Base-by-base conservation (phyloP, 2,329 filamentous ascomycete genomes). In the Arthrobotrys sphaeroides region DNA sequence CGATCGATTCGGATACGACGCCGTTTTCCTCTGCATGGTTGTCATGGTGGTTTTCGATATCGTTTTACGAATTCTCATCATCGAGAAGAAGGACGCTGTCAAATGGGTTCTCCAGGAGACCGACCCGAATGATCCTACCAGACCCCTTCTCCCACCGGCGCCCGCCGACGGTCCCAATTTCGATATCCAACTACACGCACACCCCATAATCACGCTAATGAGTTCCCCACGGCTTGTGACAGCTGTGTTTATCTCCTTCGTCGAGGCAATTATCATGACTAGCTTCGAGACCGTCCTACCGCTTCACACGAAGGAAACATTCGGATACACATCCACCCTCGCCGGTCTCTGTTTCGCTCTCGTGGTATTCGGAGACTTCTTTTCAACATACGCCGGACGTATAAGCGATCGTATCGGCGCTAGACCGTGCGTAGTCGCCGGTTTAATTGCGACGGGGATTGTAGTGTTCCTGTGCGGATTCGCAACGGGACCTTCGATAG, bases 231-330 rank as follows among this genome's bases (percentile, higher is more conserved):
- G 73, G 13, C 36, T 77, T 26, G 66, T 77, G 3, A 77, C 73
- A 12, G 73, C 73, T 10, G 66, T 77, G 7, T 77, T 59, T 28
- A 65, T 70, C 3, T 70, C 73, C 13, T 70, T 70, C 36, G 67
- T 72, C 31, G 66, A 70, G 45, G 73, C 73, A 3, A 16, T 77
- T 13, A 67, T 77, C 13, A 72, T 72, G 73, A 77, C 73, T 3
- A 77, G 66, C 28, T 77, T 65, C 43, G 73, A 77, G 22, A 77
- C 73, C 24, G 67, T 72, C 42, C n/a, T 77, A n/a, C 67, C 73
- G 5, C 73, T 77, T 5, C 67, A 77, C 67, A 72, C 67, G 13
- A 77, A 77, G 43, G 66, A 77, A 24, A 59, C 22, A 6, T 77
- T 72, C 45, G 73, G 73, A 20, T 77, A 70, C 26, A 72, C 66